phyloP scores from a whole-genome alignment of 2,329 filamentous ascomycete genomes.

The Colletotrichum truncatum region DNA sequence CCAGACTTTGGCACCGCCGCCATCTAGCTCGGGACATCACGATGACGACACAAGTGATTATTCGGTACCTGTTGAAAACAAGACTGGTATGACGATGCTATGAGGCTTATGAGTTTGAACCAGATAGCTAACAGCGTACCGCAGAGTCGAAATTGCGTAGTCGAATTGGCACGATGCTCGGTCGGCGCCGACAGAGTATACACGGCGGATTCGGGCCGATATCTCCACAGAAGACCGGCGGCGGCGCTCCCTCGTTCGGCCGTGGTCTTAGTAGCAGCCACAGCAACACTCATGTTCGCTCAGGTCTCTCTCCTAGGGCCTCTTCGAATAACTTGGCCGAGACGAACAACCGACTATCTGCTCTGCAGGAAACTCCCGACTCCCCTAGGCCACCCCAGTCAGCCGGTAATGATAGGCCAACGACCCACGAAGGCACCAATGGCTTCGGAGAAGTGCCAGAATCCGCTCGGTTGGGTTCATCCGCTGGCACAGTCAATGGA shows the following conservation, averaged over 20 bases:
- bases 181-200: slow-evolving; percentile 72
- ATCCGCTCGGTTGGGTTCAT: slow-evolving; percentile 40
- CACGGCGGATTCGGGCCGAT: slow-evolving; percentile 68
- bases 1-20: slow-evolving; percentile 36
- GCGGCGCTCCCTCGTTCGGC: slow-evolving; percentile 59
- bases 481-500: slow-evolving; percentile 55
- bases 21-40: slow-evolving; percentile 32
- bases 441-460: slow-evolving; percentile 50
- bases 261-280: slow-evolving; percentile 63
- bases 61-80: slow-evolving; percentile 41
- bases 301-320: slow-evolving; percentile 61
- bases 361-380: slow-evolving; percentile 66
- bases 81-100: slow-evolving; percentile 28
- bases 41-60: slow-evolving; percentile 58
- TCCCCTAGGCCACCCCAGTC: slow-evolving; percentile 37
- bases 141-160: slow-evolving; percentile 67
- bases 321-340: slow-evolving; percentile 69
- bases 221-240: slow-evolving; percentile 61
- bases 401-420: slow-evolving; percentile 39
- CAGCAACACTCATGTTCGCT: slow-evolving; percentile 63
- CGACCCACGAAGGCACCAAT: slow-evolving; percentile 57
- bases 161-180: slow-evolving; percentile 76
- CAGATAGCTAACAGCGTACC: slow-evolving; percentile 36
- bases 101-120: no score
- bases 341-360: slow-evolving; percentile 60